These are phyloP conservation scores for Aspergillus asperescens DNA, from an alignment of 495 filamentous ascomycete species.

Conservation along the genomic window DNA sequence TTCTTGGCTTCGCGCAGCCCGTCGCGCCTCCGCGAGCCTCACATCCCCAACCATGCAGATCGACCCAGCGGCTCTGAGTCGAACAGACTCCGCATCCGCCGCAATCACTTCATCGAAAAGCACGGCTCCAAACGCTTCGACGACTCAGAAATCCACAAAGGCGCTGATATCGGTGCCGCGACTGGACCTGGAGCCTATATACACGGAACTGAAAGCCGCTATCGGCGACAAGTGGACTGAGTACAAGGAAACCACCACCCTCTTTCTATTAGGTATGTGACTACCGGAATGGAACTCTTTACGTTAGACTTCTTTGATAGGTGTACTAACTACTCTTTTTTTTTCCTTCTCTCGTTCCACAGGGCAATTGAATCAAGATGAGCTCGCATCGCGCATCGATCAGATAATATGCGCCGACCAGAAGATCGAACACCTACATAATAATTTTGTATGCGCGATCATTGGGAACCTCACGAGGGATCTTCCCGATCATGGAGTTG, in stretches of 20 bases:
- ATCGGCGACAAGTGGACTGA: constrained; percentile 81
- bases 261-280: constrained; percentile 74
- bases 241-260: constrained; percentile 78
- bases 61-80: constrained; percentile 77
- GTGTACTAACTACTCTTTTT: background rate
- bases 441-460: constrained; percentile 80
- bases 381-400: constrained; percentile 72
- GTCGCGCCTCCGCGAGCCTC: constrained; percentile 39
- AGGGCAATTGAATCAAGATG: constrained; percentile 82
- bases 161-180: constrained; percentile 66
- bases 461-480: constrained; percentile 83
- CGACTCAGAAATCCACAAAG: constrained; percentile 51
- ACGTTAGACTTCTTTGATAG: background rate
- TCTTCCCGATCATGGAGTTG: constrained; percentile 84
- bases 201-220: constrained; percentile 73
- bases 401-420: constrained; percentile 64
- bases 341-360: constrained; percentile 12
- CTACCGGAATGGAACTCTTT: constrained; percentile 9
- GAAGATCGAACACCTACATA: constrained; percentile 77
- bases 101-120: constrained; percentile 56
- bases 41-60: constrained; percentile 63
- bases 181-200: constrained; percentile 86
- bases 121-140: constrained; percentile 51
- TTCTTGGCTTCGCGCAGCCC: constrained; percentile 41
- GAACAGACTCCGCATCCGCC: constrained; percentile 56